Evolutionary conservation across 441 rosid species (phyloP), one percentile per base, ranked within the genome.

Genomic region (Corymbia calophylla): DNA sequence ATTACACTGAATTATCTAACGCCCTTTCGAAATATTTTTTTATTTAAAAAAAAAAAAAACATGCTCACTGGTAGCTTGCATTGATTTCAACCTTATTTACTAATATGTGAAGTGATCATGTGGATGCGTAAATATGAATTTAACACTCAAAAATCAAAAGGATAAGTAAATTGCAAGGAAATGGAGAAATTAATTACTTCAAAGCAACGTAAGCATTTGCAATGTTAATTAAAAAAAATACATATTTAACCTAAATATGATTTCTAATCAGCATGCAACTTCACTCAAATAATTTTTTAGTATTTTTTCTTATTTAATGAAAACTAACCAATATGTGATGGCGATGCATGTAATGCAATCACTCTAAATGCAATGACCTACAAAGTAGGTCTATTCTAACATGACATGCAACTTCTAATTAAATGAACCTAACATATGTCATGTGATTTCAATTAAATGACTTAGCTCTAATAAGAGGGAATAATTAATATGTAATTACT

Each of bases 401-500:
- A 29, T 58, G n/a, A 25, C 64, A 58, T 58, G 64, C 64, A 25
- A 4, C 23, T 58, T 58, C n/a, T 58, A 58, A 58, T 58, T 58
- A 25, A 25, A 58, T 58, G 11, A 58, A 29, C 29, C 62, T 23
- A 23, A 39, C 44, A 39, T 39, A 39, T 53, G 17, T 53, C 68
- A 29, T 62, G 18, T 7, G 29, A 60, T 60, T 27, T 25, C 25
- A 27, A 60, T 60, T 25, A 27, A 60, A 60, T 60, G n/a, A 27
- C 25, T 0, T 39, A 2, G 21, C 25, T 55, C 58, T 55, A 55
- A 58, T 10, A 23, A 58, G 0, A 12, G n/a, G 9, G 6, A 58
- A 25, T 58, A 58, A 58, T 58, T 58, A 25, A 58, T 9, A 58
- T 58, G 64, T 9, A 23, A 23, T 56, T 56, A 56, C 29, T 56